Base-by-base conservation (phyloP, 2,329 filamentous ascomycete genomes). In the Emergomyces orientalis region DNA sequence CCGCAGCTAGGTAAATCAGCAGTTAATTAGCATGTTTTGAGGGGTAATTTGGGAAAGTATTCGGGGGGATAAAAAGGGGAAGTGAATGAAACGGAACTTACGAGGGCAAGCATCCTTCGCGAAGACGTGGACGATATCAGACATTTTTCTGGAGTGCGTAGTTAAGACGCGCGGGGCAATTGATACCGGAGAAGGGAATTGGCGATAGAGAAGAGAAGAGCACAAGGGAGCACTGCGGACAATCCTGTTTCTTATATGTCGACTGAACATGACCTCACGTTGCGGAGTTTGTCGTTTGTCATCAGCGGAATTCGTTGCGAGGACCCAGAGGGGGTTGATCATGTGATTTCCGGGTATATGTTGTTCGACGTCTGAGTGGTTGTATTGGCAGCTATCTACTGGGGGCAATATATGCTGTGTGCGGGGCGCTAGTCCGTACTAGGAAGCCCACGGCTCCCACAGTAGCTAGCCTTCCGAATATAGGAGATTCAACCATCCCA, bases 81-180 rank as follows among this genome's bases (percentile, higher is more conserved):
- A 43, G 27, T n/a, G 17, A 19, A 22, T 8, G 17, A 55, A 22
- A n/a, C 32, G 2, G 9, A 34, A 75, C 77, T 70, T 73, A 79
- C 78, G 77, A 71, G 77, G 78, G 69, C 76, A 78, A 60, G 78
- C 78, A 63, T 77, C 75, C 69, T 75, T 73, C 43, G 77, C 71
- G 65, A 74, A 74, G 67, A 80, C 70, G 59, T 69, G 65, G 49
- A 73, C 74, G 69, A 78, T 71, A 64, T 71, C 69, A 68, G 75
- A 74, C 75, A 77, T 77, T 63, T 66, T 69, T 67, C 63, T 68
- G 62, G 41, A n/a, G 2, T 49, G 39, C 13, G 60, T 22, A 37
- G 13, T 11, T 57, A 22, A 6, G 55, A 32, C 5, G 27, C 30
- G 39, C 4, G 56, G 43, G 19, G 8, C 17, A 22, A 55, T 63